These are phyloP conservation scores for Pichia norvegensis DNA, from an alignment of 1,139 yeast genomes.

Conservation along the genomic window DNA sequence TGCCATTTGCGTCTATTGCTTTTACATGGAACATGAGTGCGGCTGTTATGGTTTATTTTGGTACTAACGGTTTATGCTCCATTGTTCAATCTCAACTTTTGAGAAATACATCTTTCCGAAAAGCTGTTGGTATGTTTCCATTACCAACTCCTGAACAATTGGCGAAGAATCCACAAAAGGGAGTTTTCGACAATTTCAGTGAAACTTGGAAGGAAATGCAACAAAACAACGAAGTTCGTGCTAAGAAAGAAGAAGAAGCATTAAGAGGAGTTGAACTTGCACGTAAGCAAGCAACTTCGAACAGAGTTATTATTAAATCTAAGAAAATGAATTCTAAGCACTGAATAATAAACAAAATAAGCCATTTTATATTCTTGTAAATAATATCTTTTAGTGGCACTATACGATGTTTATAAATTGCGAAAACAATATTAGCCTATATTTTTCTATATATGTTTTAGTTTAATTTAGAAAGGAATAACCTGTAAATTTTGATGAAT, in stretches of 20 bases:
- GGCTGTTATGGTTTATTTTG: constrained; percentile 77
- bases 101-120: constrained; percentile 53
- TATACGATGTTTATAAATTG: too few species aligned
- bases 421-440: not conserved
- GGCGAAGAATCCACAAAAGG: constrained; percentile 18
- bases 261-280: constrained; percentile 24
- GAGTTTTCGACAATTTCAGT: constrained; percentile 25
- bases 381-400: not conserved
- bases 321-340: constrained; percentile 13
- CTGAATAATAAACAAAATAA: not conserved
- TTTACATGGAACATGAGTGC: constrained; percentile 83
- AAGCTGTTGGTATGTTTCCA: constrained; percentile 55
- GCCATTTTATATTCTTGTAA: not conserved
- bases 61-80: constrained; percentile 71
- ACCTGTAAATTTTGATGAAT: not conserved
- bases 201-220: constrained; percentile 28
- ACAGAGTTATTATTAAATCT: constrained; percentile 24
- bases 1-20: constrained; percentile 77
- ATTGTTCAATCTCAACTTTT: constrained; percentile 62
- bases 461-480: not conserved
- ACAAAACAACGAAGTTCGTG: constrained; percentile 21
- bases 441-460: too few species aligned
- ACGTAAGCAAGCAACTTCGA: constrained; percentile 20
- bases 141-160: constrained; percentile 38
- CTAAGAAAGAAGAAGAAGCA: constrained; percentile 22